Percentiles rank a stretch among this genome's conserved stretches.
These are phyloP conservation scores for Capsella bursapastoris DNA, from an alignment of 345 rosid genomes.

Conservation along the genomic window DNA sequence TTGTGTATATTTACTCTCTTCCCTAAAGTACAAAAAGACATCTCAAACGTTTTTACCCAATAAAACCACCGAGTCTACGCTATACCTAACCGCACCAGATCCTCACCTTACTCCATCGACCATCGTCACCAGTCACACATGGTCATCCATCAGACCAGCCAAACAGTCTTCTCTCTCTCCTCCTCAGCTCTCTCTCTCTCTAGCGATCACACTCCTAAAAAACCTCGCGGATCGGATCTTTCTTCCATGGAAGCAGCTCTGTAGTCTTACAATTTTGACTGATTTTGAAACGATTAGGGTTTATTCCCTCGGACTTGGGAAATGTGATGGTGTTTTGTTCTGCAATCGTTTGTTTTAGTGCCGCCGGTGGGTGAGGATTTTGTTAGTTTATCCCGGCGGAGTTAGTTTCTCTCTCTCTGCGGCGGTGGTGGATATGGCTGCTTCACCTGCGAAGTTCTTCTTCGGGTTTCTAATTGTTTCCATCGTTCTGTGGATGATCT, in stretches of 20 bases:
- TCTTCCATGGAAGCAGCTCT: conserved; percentile 31
- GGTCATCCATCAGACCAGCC: conserved; percentile 46
- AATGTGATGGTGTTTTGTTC: conserved; percentile 48
- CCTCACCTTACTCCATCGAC: neutral
- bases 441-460: conserved; percentile 93
- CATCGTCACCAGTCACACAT: conserved; percentile 42
- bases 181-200: conserved; percentile 31
- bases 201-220: conserved; percentile 54
- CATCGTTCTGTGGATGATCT: conserved; percentile 79
- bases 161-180: conserved; percentile 31
- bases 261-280: conserved; percentile 38
- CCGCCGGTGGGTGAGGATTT: conserved; percentile 27
- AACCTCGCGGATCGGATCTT: conserved; percentile 70
- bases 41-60: conserved; percentile 31
- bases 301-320: conserved; percentile 1
- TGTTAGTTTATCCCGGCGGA: conserved; percentile 28
- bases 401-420: conserved; percentile 9
- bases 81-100: conserved; percentile 48
- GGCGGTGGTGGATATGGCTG: conserved; percentile 58
- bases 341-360: conserved; percentile 37
- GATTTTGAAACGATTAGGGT: conserved; percentile 42
- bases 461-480: conserved; percentile 79
- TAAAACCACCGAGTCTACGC: conserved; percentile 28
- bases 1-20: neutral
- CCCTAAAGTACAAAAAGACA: conserved; percentile 35